A percentile compares a stretch with the other conserved stretches of the same genome.
Evolutionary conservation across 2,329 filamentous ascomycete species (phyloP).

Genomic region (Neonectria sp.): DNA sequence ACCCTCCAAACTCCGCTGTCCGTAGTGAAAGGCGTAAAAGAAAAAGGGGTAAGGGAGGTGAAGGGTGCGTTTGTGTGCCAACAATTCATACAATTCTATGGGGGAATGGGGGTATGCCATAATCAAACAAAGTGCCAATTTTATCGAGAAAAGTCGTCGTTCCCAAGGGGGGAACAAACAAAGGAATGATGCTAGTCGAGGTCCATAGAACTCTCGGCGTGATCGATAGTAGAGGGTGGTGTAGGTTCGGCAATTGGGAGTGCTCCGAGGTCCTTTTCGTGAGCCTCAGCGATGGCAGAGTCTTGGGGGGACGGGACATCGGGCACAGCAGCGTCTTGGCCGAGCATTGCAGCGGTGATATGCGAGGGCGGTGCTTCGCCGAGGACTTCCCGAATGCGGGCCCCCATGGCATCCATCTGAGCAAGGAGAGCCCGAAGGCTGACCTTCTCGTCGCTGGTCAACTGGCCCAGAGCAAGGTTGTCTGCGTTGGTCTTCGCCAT

Average conservation of each 20-base stretch:
- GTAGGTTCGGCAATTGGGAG: conserved; percentile 56
- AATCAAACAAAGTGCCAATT: conserved; percentile 40
- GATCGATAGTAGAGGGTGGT: conserved; percentile 58
- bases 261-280: conserved; percentile 50
- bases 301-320: conserved; percentile 46
- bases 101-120: conserved; percentile 33
- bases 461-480: conserved; percentile 57
- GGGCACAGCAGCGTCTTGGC: conserved; percentile 45
- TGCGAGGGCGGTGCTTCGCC: conserved; percentile 49
- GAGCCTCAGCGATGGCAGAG: conserved; percentile 48
- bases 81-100: conserved; percentile 40
- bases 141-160: conserved; percentile 28
- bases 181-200: conserved; percentile 51
- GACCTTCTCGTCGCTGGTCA: conserved; percentile 60
- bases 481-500: conserved; percentile 64
- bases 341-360: conserved; percentile 36
- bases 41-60: conserved; percentile 21
- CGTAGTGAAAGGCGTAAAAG: conserved; percentile 36
- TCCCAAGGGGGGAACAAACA: conserved; percentile 13
- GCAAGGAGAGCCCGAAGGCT: conserved; percentile 65
- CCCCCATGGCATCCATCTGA: conserved; percentile 62
- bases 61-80: conserved; percentile 12
- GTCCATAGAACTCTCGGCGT: conserved; percentile 57
- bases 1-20: conserved; percentile 41
- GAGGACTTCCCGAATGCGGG: conserved; percentile 59